These are phyloP conservation scores for Suhomyces kilbournensis DNA, from an alignment of 805 yeast species.

Conservation along the genomic window DNA sequence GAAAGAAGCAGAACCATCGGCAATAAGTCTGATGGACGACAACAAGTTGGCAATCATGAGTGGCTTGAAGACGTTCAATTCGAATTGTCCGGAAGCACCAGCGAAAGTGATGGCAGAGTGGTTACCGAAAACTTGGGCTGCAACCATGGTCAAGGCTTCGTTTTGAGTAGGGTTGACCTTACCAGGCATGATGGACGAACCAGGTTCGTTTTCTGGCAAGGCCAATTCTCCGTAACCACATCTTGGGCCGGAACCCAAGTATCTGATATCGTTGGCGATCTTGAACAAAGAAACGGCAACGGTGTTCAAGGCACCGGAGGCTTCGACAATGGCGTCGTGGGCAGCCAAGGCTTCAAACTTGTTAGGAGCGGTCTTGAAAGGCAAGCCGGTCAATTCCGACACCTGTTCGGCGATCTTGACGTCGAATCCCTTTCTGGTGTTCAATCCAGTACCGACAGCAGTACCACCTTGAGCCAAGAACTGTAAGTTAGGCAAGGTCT, in stretches of 20 bases:
- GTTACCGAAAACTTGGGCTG: constrained; percentile 97
- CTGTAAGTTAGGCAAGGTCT: constrained; percentile 69
- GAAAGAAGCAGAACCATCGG: constrained; percentile 88
- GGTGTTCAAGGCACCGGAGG: constrained; percentile 95
- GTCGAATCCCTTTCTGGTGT: constrained; percentile 90
- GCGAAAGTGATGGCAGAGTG: constrained; percentile 92
- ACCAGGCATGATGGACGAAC: constrained; percentile 99
- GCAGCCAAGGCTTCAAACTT: constrained; percentile 99
- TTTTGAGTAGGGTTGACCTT: constrained; percentile 99
- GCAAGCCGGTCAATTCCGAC: constrained; percentile 79
- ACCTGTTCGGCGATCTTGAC: constrained; percentile 84
- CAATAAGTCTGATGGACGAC: constrained; percentile 80
- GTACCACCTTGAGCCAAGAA: constrained; percentile 98
- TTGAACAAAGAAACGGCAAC: constrained; percentile 90
- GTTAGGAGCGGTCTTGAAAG: constrained; percentile 94
- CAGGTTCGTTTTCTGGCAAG: constrained; percentile 98
- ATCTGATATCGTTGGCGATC: constrained; percentile 97
- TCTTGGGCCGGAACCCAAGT: constrained; percentile 98
- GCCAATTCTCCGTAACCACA: constrained; percentile 97
- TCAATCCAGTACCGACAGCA: constrained; percentile 98
- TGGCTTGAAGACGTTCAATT: constrained; percentile 97
- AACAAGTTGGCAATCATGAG: constrained; percentile 89
- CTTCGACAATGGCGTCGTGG: constrained; percentile 97
- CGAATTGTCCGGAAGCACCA: constrained; percentile 98
- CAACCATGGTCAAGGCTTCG: constrained; percentile 98